Conservation (phyloP, 1,139 yeast genomes). For the Taphrina wiesneri region DNA sequence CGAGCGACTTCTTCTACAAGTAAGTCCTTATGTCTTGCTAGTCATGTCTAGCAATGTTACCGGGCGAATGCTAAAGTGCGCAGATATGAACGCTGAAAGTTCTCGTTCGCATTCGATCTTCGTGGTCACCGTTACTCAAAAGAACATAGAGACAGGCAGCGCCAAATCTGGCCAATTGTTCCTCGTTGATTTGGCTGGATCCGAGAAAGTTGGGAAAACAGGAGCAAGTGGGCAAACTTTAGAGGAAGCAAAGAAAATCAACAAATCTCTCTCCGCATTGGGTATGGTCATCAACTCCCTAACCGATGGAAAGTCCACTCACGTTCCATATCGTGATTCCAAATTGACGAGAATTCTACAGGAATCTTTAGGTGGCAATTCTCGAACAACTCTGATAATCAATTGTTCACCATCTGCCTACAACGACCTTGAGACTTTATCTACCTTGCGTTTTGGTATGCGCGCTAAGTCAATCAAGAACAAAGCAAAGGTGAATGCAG, state of each 20-base stretch:
- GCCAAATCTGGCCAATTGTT: slow-evolving; percentile 68
- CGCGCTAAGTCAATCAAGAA: slow-evolving; percentile 74
- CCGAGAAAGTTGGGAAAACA: slow-evolving; percentile 80
- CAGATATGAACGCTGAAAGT: slow-evolving; percentile 67
- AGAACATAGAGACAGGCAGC: slow-evolving; percentile 56
- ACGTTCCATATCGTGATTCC: slow-evolving; percentile 80
- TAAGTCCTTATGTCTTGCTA: not conserved
- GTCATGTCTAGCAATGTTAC: not conserved
- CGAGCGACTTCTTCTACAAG: slow-evolving; percentile 63
- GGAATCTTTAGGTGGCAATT: slow-evolving; percentile 84
- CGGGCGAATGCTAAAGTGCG: not conserved
- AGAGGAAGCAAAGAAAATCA: slow-evolving; percentile 83
- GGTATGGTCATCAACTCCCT: slow-evolving; percentile 81
- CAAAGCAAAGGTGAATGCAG: slow-evolving; percentile 67
- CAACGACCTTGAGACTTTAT: slow-evolving; percentile 69
- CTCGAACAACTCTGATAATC: slow-evolving; percentile 74
- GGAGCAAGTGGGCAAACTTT: slow-evolving; percentile 74
- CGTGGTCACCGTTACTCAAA: slow-evolving; percentile 65
- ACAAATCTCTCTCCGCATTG: slow-evolving; percentile 71
- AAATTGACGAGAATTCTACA: slow-evolving; percentile 79
- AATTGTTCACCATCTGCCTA: slow-evolving; percentile 70
- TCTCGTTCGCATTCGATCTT: slow-evolving; percentile 83
- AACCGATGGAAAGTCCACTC: slow-evolving; percentile 66
- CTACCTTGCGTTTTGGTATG: slow-evolving; percentile 77
- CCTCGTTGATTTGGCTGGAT: slow-evolving; percentile 84